These are phyloP conservation scores for Ophiostoma ips DNA, from an alignment of 2,329 filamentous ascomycete species.

Conservation along the genomic window DNA sequence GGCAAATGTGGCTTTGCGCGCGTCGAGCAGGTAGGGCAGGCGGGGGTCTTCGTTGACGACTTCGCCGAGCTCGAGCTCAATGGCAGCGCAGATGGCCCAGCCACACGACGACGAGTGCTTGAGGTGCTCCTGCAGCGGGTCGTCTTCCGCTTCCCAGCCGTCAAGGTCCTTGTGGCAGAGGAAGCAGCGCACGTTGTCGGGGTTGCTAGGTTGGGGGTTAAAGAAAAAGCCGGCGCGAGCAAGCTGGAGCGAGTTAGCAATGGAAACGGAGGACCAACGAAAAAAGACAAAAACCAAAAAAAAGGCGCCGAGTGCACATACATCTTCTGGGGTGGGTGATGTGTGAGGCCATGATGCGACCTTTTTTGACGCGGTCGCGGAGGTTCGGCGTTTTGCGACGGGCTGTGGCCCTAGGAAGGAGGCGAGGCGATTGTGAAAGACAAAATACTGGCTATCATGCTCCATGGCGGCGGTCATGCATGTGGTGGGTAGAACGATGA, in stretches of 20 bases:
- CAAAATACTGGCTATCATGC: conserved; percentile 37
- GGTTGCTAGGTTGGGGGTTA: conserved; percentile 56
- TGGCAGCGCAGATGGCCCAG: conserved; percentile 63
- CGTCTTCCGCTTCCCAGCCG: conserved; percentile 81
- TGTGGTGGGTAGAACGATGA: neutral
- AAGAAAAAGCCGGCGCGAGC: conserved; percentile 88
- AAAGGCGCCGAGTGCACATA: conserved; percentile 23
- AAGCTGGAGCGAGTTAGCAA: conserved; percentile 39
- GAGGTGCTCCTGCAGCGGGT: conserved; percentile 72
- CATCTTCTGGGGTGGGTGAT: conserved; percentile 48
- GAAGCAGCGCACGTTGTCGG: conserved; percentile 85
- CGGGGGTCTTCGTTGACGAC: conserved; percentile 61
- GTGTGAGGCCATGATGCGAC: conserved; percentile 65
- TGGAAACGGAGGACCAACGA: too few species aligned
- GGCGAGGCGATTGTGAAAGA: conserved; percentile 61
- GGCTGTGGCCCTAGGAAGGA: conserved; percentile 60
- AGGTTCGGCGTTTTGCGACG: conserved; percentile 54
- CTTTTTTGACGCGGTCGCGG: conserved; percentile 48
- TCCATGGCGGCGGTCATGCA: conserved; percentile 18
- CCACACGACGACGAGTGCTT: conserved; percentile 71
- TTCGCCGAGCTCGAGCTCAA: conserved; percentile 47
- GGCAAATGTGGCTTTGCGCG: conserved; percentile 72
- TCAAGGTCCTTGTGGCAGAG: conserved; percentile 72
- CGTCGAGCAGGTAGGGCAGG: conserved; percentile 55
- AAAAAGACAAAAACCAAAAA: conserved; percentile 20